Evolutionary conservation across 257 asterid genomes (phyloP).

Genomic region (Primulina tabacum): DNA sequence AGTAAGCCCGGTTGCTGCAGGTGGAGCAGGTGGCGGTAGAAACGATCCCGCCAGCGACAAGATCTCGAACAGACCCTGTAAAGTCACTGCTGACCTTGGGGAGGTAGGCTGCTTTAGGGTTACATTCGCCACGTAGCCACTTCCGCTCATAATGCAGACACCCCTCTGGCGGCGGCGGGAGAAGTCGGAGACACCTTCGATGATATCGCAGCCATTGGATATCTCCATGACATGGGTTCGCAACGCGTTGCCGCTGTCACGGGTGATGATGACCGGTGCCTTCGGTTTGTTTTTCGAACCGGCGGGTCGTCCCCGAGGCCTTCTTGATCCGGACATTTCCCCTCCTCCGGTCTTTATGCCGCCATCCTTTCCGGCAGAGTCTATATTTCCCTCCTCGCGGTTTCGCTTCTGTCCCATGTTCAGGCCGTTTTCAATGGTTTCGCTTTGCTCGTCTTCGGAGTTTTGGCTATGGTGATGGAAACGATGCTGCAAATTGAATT

Average conservation of each 20-base stretch:
- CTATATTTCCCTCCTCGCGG: conserved; percentile 40
- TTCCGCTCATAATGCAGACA: conserved; percentile 85
- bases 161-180: conserved; percentile 84
- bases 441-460: conserved; percentile 73
- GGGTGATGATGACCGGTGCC: conserved; percentile 79
- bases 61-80: conserved; percentile 88
- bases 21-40: conserved; percentile 89
- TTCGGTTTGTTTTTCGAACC: conserved; percentile 89
- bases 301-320: conserved; percentile 84
- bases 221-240: conserved; percentile 89
- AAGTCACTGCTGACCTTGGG: conserved; percentile 60
- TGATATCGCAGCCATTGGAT: conserved; percentile 73
- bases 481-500: conserved; percentile 66
- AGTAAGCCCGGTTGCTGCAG: conserved; percentile 67
- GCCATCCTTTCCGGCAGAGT: conserved; percentile 28
- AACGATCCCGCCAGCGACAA: conserved; percentile 72
- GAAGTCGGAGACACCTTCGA: conserved; percentile 67
- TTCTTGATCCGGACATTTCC: conserved; percentile 40
- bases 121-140: conserved; percentile 74
- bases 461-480: conserved; percentile 41
- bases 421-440: conserved; percentile 41
- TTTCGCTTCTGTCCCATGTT: conserved; percentile 48
- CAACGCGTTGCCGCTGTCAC: conserved; percentile 87
- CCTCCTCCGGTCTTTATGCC: conserved; percentile 34
- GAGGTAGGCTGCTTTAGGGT: conserved; percentile 77